phyloP scores from a whole-genome alignment of 805 yeast species.

The Kuraishia piskuri region DNA sequence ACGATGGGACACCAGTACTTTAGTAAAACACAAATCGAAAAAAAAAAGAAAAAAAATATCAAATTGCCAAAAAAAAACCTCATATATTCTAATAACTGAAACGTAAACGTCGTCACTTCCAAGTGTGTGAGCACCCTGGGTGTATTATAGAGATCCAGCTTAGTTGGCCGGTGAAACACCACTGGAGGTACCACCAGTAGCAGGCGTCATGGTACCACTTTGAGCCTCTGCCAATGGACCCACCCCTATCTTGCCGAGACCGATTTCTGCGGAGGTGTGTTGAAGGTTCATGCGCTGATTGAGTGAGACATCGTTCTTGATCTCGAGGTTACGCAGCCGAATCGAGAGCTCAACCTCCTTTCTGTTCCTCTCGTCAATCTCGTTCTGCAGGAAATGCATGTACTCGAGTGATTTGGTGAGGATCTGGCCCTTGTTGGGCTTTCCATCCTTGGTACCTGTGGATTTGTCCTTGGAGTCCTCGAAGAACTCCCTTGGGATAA shows the following conservation, averaged over 20 bases:
- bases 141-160: neutral
- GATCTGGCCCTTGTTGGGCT: slow-evolving; percentile 80
- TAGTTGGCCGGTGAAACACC: neutral
- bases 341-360: slow-evolving; percentile 68
- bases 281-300: slow-evolving; percentile 31
- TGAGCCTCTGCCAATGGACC: slow-evolving; percentile 55
- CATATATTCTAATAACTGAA: neutral
- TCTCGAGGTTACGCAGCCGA: slow-evolving; percentile 46
- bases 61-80: neutral
- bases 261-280: slow-evolving; percentile 73
- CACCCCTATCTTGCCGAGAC: slow-evolving; percentile 71
- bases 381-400: slow-evolving; percentile 54
- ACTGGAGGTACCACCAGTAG: neutral
- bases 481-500: slow-evolving; percentile 27
- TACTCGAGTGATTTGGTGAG: slow-evolving; percentile 69
- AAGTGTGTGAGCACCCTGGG: neutral
- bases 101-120: neutral
- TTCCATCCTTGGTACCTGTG: slow-evolving; percentile 73
- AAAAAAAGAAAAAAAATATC: neutral
- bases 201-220: neutral
- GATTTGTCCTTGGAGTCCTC: slow-evolving; percentile 34
- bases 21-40: neutral
- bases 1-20: too few relatives aligned
- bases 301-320: slow-evolving; percentile 30
- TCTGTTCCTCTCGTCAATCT: slow-evolving; percentile 71